Conservation (phyloP, 192 early-diverging fungal genomes). For the Cetraspora pellucida region DNA sequence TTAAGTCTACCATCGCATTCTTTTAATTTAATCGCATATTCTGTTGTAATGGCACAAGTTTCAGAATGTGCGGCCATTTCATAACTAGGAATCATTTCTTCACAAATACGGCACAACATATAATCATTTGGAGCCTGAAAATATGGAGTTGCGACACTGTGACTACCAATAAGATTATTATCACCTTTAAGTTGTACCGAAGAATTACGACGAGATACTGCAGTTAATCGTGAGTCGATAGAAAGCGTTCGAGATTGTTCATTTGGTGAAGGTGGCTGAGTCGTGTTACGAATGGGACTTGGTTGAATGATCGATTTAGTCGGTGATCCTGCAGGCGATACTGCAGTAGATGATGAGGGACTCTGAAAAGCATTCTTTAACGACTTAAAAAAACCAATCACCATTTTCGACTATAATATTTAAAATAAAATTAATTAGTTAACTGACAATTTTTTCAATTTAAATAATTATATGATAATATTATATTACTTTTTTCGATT, state of each 20-base stretch:
- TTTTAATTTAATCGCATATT: slow-evolving; percentile 65
- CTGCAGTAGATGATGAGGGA: slow-evolving; percentile 23
- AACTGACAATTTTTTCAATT: neutral
- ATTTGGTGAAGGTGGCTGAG: neutral
- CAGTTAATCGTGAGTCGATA: slow-evolving; percentile 13
- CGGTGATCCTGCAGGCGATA: slow-evolving; percentile 26
- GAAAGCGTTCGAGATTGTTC: slow-evolving; percentile 30
- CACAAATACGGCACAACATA: slow-evolving; percentile 87
- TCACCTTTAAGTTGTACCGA: slow-evolving; percentile 15
- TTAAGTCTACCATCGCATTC: slow-evolving; percentile 61
- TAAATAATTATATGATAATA: too few relatives aligned
- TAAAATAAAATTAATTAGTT: neutral
- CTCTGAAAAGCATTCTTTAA: slow-evolving; percentile 36
- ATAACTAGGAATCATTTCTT: slow-evolving; percentile 67
- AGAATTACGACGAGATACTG: slow-evolving; percentile 25
- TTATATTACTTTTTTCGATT: slow-evolving; percentile 27
- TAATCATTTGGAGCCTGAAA: slow-evolving; percentile 28
- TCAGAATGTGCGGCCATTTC: slow-evolving; percentile 79
- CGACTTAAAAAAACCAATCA: slow-evolving; percentile 28
- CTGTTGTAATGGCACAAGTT: slow-evolving; percentile 75
- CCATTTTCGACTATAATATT: slow-evolving; percentile 2
- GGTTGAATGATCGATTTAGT: neutral
- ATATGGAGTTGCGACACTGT: neutral
- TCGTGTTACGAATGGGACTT: slow-evolving; percentile 5
- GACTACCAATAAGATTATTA: neutral